Base-by-base conservation (phyloP, 371 early-diverging fungal genomes). In the Nematocida sp. region DNA sequence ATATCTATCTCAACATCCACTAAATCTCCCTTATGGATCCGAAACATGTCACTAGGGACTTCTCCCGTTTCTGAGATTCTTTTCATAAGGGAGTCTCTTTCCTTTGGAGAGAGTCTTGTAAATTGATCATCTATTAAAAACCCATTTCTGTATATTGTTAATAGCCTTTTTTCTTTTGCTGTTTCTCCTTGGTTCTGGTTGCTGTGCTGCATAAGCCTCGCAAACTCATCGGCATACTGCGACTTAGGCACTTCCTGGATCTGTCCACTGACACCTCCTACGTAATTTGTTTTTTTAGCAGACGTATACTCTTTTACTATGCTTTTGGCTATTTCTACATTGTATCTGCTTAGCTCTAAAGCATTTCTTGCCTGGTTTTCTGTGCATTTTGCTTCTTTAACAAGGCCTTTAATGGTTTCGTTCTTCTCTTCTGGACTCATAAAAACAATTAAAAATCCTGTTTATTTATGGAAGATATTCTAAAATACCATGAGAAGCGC, bases 311-410 rank as follows among this genome's bases (percentile, higher is more conserved):
- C 75, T 47, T 61, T 71, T 40, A 71, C 48, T 25, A 71, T 71
- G 18, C 33, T 36, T 20, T 35, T 35, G 30, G 75, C 75, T 16
- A 57, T 60, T 0, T 59, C 63, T 20, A 40, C 13, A 33, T 71
- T 45, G 61, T 57, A 56, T 40, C 55, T 49, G 18, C 60, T 5
- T 23, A 71, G 47, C 36, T 50, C 18, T 33, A 71, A 48, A 1
- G 75, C 75, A 53, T 71, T 71, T 32, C 63, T 60, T 26, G 75
- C 75, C 42, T 71, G 75, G 45, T 71, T 71, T 40, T 71, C 75
- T 26, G 75, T 59, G 55, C 75, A 71, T 5, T 48, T 48, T 1
- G 59, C 49, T 18, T 61, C 57, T 26, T 61, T 40, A 5, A 71
- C 35, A 47, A 71, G 51, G 13, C 45, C 48, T 25, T 48, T 39